phyloP scores from a whole-genome alignment of 2,329 filamentous ascomycete species.

The Grosmannia huntii region DNA sequence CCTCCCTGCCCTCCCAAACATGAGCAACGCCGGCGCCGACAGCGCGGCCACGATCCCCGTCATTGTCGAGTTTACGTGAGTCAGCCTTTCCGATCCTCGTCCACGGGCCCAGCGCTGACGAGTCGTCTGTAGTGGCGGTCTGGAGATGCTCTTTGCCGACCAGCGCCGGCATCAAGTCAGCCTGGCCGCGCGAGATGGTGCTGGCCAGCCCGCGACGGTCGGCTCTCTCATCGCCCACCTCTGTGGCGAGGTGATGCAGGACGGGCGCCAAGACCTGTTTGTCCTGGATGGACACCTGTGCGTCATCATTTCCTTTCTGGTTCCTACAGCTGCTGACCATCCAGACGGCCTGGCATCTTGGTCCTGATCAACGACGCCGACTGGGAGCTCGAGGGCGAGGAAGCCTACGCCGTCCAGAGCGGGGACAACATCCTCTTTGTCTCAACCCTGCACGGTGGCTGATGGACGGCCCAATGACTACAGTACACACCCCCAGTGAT shows the following conservation, averaged over 20 bases:
- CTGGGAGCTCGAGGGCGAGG: conserved; percentile 95
- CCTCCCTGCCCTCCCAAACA: no score
- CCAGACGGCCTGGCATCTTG: conserved; percentile 83
- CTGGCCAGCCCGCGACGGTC: conserved; percentile 53
- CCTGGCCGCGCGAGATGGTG: conserved; percentile 49
- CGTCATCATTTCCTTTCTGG: conserved; percentile 27
- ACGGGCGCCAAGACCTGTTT: conserved; percentile 76
- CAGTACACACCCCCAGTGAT: no score
- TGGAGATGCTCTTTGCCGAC: conserved; percentile 89
- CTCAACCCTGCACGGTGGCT: conserved; percentile 90
- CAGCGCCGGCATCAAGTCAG: conserved; percentile 58
- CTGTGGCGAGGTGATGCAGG: conserved; percentile 72
- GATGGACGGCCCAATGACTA: no score
- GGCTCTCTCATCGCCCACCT: conserved; percentile 68
- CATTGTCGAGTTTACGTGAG: conserved; percentile 8
- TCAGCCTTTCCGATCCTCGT: background rate
- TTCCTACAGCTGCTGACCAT: background rate
- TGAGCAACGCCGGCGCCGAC: background rate
- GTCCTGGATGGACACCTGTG: conserved; percentile 81
- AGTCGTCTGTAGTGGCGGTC: conserved; percentile 53
- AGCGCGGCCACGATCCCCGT: conserved; percentile 2
- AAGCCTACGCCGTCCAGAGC: conserved; percentile 69
- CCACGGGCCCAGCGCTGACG: background rate
- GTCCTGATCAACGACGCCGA: conserved; percentile 96
- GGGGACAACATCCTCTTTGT: conserved; percentile 91